Base-by-base conservation (phyloP, 768 basidiomycete genomes). In the Amyloporia xantha region DNA sequence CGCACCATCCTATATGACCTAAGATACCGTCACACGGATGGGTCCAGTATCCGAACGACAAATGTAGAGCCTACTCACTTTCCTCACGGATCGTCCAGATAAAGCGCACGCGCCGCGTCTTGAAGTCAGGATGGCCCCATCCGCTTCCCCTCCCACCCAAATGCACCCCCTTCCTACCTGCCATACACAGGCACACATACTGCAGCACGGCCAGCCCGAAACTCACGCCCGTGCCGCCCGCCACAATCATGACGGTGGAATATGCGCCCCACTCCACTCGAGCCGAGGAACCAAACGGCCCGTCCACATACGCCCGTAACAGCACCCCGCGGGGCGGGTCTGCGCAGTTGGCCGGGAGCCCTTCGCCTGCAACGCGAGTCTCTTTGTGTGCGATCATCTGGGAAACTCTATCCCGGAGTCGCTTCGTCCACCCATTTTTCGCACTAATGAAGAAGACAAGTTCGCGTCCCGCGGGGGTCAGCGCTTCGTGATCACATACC, bases 1-100 rank as follows among this genome's bases (percentile, higher is more conserved):
- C 84, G 50, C 84, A 81, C 87, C 87, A 90, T 47, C 83, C 79
- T 25, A 90, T 70, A 54, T 90, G 84, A 17, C 81, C 86, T 87
- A 55, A 11, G 44, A 9, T n/a, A 9, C n/a, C 42, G 24, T 12
- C 41, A 17, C 25, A 23, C 17, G 19, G 4, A 4, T 4, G 26
- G 17, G n/a, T n/a, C n/a, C n/a, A 49, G 43, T 13, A 4, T 12
- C 12, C 17, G 41, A 27, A 30, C 15, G 24, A 10, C 2, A 21
- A 4, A 35, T 2, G 12, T n/a, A 9, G 13, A 7, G 13, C 3
- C 4, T 13, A 48, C 83, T 65, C 50, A 86, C 86, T 75, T 58
- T 81, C 88, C 58, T 89, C 88, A 33, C 85, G 73, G 19, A 87
- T 69, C 38, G 88, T 74, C 87, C 87, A 90, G 2, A 89, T 73